These are phyloP conservation scores for Penicillium sp. DNA, from an alignment of 2,329 filamentous ascomycete species.

Conservation along the genomic window DNA sequence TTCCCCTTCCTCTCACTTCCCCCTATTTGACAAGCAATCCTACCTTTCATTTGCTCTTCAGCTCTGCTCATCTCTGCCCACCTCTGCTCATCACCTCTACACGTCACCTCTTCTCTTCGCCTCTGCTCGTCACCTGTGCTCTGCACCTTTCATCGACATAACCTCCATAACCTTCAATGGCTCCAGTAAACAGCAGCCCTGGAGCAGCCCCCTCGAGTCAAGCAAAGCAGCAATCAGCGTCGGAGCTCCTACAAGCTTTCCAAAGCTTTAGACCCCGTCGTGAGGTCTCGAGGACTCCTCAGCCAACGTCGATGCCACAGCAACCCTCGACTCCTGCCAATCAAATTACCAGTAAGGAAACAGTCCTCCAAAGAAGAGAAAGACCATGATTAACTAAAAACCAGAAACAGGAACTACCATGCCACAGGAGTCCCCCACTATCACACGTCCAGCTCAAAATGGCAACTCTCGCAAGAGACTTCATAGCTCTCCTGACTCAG, in stretches of 20 bases:
- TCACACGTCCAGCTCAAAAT: background rate
- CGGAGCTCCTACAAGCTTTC: conserved; percentile 5
- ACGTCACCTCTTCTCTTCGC: background rate
- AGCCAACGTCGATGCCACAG: background rate
- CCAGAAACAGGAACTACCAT: background rate
- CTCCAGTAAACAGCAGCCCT: background rate
- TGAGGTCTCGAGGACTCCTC: background rate
- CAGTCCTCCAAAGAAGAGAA: background rate
- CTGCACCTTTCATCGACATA: background rate
- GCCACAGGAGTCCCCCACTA: background rate
- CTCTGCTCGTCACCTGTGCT: background rate
- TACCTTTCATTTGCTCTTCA: too few species aligned
- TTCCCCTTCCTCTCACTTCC: too few species aligned
- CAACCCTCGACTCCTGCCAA: background rate
- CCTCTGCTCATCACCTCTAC: too few species aligned
- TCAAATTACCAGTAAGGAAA: background rate
- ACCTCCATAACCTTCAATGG: background rate
- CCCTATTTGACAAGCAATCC: too few species aligned
- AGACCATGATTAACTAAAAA: background rate
- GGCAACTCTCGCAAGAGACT: background rate
- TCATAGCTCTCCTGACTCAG: background rate
- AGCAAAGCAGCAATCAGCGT: background rate
- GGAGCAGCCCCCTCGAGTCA: background rate
- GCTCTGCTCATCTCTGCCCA: too few species aligned
- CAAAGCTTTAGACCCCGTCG: background rate